Evolutionary conservation across 768 basidiomycete species (phyloP), one percentile per base, ranked within the genome.

Genomic region (Serendipita sp.): DNA sequence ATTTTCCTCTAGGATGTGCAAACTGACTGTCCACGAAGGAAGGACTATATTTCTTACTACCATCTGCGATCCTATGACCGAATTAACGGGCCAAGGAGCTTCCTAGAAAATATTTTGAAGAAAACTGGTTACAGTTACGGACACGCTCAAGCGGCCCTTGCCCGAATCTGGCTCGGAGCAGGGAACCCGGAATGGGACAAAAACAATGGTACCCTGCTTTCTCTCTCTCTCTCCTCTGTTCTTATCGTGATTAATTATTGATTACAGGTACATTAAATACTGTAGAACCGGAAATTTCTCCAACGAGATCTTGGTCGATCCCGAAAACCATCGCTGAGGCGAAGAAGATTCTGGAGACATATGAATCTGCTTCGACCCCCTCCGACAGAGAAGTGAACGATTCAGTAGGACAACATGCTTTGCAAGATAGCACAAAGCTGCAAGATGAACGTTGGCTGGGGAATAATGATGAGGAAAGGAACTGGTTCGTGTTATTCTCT

Each of bases 1-100:
- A 18, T 32, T 41, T 51, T 51, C 5, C 30, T 51, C n/a, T 32
- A 1, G 24, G 30, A 18, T 32, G 30, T 51, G 7, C 48, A 18
- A 8, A 51, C 48, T 51, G 48, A 51, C 18, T 16, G 45, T 64
- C 66, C 45, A 11, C 38, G 54, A 66, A 91, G 90, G 18, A 70
- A 77, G 75, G 85, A 93, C 65, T 93, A 87, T 72, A 89, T 96
- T 69, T 81, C 85, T 8, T 92, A 96, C 79, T 97, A 89, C 76
- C 92, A 98, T 75, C 79, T 99, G 28, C 82, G 96, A 35, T 78
- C 86, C 0, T 99, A 94, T 72, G 94, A 97, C 71, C 79, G 93
- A 28, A 89, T 94, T 70, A 93, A 92, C 70, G 85, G 86, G 0
- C 87, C 89, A 78, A 71, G 24, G 51, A 73, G 76, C 13, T 72